Evolutionary conservation across 768 basidiomycete species (phyloP), one percentile per base, ranked within the genome.

Genomic region (Tylopilus subfusipes): DNA sequence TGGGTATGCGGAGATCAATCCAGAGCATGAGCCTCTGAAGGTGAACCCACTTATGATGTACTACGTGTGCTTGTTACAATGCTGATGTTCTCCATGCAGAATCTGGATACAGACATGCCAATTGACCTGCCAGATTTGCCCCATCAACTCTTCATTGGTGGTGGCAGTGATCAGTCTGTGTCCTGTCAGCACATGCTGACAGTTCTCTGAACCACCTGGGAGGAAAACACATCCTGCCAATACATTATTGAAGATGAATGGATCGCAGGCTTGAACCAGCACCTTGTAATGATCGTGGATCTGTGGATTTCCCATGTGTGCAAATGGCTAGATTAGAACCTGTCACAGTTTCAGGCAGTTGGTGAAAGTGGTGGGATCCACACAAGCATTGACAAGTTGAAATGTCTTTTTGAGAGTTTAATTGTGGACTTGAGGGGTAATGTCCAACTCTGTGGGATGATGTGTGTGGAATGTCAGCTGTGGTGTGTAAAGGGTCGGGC

Each of bases 301-400:
- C 38, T 68, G 50, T 76, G 84, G 13, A 66, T 82, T 18, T 61
- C 69, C 4, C 78, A 79, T 50, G 81, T 85, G 24, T 64, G 65
- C 2, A 68, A 71, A 53, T 85, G 84, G 85, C 65, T 86, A 13
- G 63, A 68, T 4, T 64, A 72, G 7, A 85, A 85, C 53, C 59
- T 78, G 5, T 51, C 70, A 2, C 72, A 81, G 0, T 85, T 85
- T 66, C 72, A 74, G 40, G 56, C 47, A 0, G 68, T 14, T 1
- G 42, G 43, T 6, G 46, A 50, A 0, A 14, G 39, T 2, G 47
- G 33, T 0, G 52, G 27, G 22, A 57, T 66, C 24, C 70, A 80
- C 46, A 72, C 82, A 2, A 68, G 74, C 39, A 73, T 84, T 11
- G 76, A 76, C 24, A 69, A 72, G 2, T 57, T 86, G 16, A 71